Evolutionary conservation across 805 yeast species (phyloP), one percentile per base, ranked within the genome.

Genomic region (Ogataea paradorogensis): DNA sequence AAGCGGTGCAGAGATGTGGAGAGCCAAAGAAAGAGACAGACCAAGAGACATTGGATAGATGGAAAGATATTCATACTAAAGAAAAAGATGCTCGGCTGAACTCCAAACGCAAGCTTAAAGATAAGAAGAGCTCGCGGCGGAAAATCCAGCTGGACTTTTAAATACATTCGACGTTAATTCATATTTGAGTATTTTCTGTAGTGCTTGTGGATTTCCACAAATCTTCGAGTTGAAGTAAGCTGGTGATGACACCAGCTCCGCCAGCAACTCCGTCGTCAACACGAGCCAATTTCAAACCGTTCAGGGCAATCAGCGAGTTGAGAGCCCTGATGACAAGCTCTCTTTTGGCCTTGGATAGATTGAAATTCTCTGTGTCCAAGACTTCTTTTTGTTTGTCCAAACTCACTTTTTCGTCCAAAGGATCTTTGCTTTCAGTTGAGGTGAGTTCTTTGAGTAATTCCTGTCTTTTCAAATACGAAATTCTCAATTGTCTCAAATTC

Each of bases 191-290:
- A 20, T 13, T 20, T 16, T 31, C 42, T 15, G n/a, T 23, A 14
- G 37, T 33, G 28, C 59, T 59, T 5, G 76, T 71, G 32, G 73
- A 61, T 26, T 59, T 66, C 95, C 95, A 82, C 50, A 80, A 57
- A 53, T 84, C 89, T 58, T 74, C 76, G 38, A 88, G 68, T 30
- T 95, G 96, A 63, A 88, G 69, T 34, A 80, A 44, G 27, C 95
- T 83, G 23, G 97, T 88, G 43, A 85, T 65, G 18, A 84, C 73
- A 58, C 98, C 98, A 27, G 93, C 88, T 42, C 81, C 65, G 26
- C 95, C 96, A 35, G 88, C 76, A 29, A 80, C 71, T 35, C 95
- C 93, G 52, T 90, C 96, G 58, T 80, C 77, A 53, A 78, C 67
- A 51, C 70, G 70, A 52, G 84, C 66, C 63, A 69, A 65, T 42